phyloP scores from a whole-genome alignment of 345 rosid species.

The Xanthoceras sorbifolium region DNA sequence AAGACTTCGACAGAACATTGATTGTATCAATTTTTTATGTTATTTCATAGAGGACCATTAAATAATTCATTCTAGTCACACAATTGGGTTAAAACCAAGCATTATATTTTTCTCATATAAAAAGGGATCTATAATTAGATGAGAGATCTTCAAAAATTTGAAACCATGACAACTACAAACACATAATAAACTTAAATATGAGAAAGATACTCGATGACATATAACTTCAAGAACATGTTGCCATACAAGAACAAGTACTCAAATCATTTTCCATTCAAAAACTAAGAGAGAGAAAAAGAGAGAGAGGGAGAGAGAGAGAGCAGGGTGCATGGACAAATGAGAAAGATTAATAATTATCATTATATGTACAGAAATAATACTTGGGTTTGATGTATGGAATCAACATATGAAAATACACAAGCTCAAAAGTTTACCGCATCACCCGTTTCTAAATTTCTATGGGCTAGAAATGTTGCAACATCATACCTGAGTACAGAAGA shows the following conservation, averaged over 20 bases:
- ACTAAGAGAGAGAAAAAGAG: background rate
- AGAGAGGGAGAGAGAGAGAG: background rate
- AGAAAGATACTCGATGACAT: background rate
- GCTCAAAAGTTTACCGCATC: slow-evolving; percentile 58
- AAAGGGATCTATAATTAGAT: slow-evolving; percentile 3
- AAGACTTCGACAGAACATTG: background rate
- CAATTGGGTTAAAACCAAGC: background rate
- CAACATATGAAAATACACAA: background rate
- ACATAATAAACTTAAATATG: background rate
- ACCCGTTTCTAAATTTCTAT: slow-evolving; percentile 67
- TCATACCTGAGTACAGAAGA: slow-evolving; percentile 66
- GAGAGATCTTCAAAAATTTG: background rate
- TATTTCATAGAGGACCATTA: background rate
- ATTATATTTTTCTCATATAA: background rate
- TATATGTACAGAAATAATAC: background rate
- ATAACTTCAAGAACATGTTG: slow-evolving; percentile 5
- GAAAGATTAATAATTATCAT: background rate
- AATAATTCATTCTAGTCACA: background rate
- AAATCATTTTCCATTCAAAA: background rate
- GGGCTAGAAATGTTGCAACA: slow-evolving; percentile 72
- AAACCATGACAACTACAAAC: slow-evolving; percentile 3
- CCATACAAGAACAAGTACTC: background rate
- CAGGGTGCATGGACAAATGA: background rate
- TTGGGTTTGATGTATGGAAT: background rate
- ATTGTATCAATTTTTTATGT: background rate